Conservation (phyloP, 2,329 filamentous ascomycete genomes). For the Aschersonia sp. region DNA sequence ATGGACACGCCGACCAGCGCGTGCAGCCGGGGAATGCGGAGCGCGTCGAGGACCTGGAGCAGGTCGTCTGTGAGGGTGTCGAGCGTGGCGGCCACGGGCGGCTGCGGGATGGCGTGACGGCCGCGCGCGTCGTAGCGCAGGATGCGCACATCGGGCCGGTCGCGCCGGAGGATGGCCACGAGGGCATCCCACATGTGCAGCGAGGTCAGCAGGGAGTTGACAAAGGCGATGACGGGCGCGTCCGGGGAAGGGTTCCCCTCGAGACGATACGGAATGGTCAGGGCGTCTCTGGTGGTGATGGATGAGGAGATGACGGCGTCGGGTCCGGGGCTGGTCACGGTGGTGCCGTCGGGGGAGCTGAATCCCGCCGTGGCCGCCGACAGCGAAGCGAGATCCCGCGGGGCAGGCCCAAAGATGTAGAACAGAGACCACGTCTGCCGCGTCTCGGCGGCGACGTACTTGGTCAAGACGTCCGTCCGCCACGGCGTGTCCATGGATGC, state of each 20-base stretch:
- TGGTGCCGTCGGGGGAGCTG: slow-evolving; percentile 37
- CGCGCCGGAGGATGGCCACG: slow-evolving; percentile 41
- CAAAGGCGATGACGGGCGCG: slow-evolving; percentile 60
- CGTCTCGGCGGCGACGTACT: slow-evolving; percentile 40
- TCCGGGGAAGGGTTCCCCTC: slow-evolving; percentile 53
- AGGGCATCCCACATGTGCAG: slow-evolving; percentile 72
- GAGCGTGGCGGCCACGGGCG: slow-evolving; percentile 37
- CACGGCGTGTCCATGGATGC: slow-evolving; percentile 49
- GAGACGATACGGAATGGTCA: slow-evolving; percentile 56
- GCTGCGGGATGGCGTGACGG: slow-evolving; percentile 35
- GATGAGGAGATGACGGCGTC: slow-evolving; percentile 49
- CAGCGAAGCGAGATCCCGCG: slow-evolving; percentile 50
- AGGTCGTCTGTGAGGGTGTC: slow-evolving; percentile 57
- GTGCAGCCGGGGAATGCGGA: slow-evolving; percentile 53
- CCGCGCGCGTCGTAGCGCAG: slow-evolving; percentile 69
- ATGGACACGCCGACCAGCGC: slow-evolving; percentile 64
- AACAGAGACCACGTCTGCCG: slow-evolving; percentile 55
- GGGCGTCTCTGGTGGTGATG: slow-evolving; percentile 52
- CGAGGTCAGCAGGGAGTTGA: slow-evolving; percentile 68
- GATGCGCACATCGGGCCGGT: slow-evolving; percentile 53
- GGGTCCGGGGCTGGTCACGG: slow-evolving; percentile 35
- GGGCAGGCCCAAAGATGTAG: slow-evolving; percentile 65
- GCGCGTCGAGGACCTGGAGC: slow-evolving; percentile 46
- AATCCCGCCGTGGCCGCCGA: slow-evolving; percentile 33
- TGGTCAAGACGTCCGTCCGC: slow-evolving; percentile 40